Conservation (phyloP, 2,329 filamentous ascomycete species). For the Pseudonectria foliicola region DNA sequence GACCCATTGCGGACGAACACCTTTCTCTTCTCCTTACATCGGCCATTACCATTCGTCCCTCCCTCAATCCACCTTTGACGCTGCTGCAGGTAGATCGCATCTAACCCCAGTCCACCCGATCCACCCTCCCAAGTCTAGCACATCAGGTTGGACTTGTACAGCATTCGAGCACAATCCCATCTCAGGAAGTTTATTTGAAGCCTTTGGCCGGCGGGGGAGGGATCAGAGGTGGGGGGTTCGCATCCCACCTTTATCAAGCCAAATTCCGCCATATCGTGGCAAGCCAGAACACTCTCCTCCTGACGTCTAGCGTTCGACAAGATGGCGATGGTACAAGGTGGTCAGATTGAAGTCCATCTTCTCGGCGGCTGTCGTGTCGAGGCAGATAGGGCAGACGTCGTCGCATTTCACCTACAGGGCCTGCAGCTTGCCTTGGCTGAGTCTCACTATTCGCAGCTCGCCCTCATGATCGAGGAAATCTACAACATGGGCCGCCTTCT, state of each 20-base stretch:
- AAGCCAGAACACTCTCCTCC: slow-evolving; percentile 6
- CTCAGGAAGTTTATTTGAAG: too few relatives aligned
- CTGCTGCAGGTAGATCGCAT: too few relatives aligned
- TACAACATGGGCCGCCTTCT: slow-evolving; percentile 37
- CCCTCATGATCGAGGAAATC: slow-evolving; percentile 41
- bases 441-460: slow-evolving; percentile 39
- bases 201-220: too few relatives aligned
- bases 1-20: too few relatives aligned
- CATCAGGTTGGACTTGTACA: background rate
- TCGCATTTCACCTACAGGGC: slow-evolving; percentile 40
- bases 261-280: slow-evolving; percentile 10
- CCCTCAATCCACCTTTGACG: too few relatives aligned
- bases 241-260: too few relatives aligned
- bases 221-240: too few relatives aligned
- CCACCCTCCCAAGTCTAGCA: too few relatives aligned
- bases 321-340: slow-evolving; percentile 25
- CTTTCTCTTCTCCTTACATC: too few relatives aligned
- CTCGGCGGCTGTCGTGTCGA: slow-evolving; percentile 48
- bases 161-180: background rate
- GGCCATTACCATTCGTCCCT: too few relatives aligned
- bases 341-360: slow-evolving; percentile 29
- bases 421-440: slow-evolving; percentile 40
- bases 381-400: slow-evolving; percentile 44
- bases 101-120: too few relatives aligned
- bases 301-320: slow-evolving; percentile 10